These are phyloP conservation scores for Sphagnum contortum DNA, from an alignment of 225 moss, liverwort and hornwort genomes.

Conservation along the genomic window DNA sequence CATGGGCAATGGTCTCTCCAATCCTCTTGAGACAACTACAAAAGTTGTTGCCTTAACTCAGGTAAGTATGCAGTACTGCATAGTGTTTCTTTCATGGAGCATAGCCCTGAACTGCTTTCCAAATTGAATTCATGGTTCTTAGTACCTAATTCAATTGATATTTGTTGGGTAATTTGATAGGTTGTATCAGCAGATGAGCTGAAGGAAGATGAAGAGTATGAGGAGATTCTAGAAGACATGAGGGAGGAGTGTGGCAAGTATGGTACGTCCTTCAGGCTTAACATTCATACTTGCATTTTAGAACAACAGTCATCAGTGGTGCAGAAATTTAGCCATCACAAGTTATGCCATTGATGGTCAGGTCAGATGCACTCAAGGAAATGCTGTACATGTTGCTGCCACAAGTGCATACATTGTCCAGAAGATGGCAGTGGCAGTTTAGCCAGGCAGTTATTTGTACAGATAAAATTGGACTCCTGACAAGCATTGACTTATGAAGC, in stretches of 20 bases:
- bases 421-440: not conserved
- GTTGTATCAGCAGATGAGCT: slow-evolving; percentile 73
- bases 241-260: slow-evolving; percentile 88
- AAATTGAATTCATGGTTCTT: not conserved
- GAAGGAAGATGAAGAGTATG: slow-evolving; percentile 78
- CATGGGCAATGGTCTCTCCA: slow-evolving; percentile 41
- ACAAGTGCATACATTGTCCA: too few relatives aligned
- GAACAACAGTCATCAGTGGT: not conserved
- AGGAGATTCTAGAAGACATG: slow-evolving; percentile 96
- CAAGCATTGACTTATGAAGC: not conserved
- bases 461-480: not conserved
- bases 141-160: not conserved
- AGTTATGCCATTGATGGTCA: not conserved
- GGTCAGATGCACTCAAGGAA: not conserved
- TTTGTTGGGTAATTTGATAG: slow-evolving; percentile 14
- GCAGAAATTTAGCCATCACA: too few relatives aligned
- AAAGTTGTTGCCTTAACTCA: slow-evolving; percentile 56
- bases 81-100: too few relatives aligned
- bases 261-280: slow-evolving; percentile 38
- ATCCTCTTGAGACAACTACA: slow-evolving; percentile 36
- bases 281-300: not conserved
- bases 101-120: too few relatives aligned
- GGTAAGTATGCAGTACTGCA: slow-evolving; percentile 12
- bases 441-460: not conserved
- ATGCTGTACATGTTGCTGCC: too few relatives aligned